These are phyloP conservation scores for Aspergillus awamori DNA, from an alignment of 2,329 filamentous ascomycete genomes.

Conservation along the genomic window DNA sequence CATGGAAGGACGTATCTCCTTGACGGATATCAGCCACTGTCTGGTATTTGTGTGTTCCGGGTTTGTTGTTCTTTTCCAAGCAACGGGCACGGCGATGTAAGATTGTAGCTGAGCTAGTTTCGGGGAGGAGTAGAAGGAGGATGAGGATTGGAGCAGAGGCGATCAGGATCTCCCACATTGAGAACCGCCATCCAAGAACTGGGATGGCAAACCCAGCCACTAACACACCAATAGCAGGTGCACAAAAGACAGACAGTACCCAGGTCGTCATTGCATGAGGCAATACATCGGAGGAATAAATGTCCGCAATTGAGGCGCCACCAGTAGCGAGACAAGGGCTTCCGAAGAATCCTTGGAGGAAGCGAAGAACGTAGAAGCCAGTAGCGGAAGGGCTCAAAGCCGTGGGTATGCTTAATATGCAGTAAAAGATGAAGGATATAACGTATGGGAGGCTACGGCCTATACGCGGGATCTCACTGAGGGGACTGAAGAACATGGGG, in stretches of 20 bases:
- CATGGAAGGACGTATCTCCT: no score
- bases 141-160: not conserved
- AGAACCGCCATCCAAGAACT: conserved; percentile 53
- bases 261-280: conserved; percentile 55
- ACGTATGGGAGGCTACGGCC: conserved; percentile 54
- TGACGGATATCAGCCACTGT: no score
- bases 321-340: conserved; percentile 13
- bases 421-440: conserved; percentile 57
- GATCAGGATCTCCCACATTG: conserved; percentile 44
- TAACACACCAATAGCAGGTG: conserved; percentile 58
- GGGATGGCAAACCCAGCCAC: conserved; percentile 61
- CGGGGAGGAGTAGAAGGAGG: not conserved
- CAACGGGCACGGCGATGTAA: no score
- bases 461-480: conserved; percentile 64
- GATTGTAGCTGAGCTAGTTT: no score
- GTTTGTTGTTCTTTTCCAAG: no score
- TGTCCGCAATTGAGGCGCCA: conserved; percentile 48
- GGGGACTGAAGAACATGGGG: conserved; percentile 64
- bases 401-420: conserved; percentile 54
- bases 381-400: conserved; percentile 49
- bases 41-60: no score
- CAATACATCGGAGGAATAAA: not conserved
- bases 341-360: conserved; percentile 58
- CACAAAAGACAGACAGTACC: conserved; percentile 55
- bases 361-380: conserved; percentile 57